Percentiles rank a stretch among this genome's conserved stretches.
Evolutionary conservation across 768 basidiomycete species (phyloP).

Genomic region (Atractiella rhizophila): DNA sequence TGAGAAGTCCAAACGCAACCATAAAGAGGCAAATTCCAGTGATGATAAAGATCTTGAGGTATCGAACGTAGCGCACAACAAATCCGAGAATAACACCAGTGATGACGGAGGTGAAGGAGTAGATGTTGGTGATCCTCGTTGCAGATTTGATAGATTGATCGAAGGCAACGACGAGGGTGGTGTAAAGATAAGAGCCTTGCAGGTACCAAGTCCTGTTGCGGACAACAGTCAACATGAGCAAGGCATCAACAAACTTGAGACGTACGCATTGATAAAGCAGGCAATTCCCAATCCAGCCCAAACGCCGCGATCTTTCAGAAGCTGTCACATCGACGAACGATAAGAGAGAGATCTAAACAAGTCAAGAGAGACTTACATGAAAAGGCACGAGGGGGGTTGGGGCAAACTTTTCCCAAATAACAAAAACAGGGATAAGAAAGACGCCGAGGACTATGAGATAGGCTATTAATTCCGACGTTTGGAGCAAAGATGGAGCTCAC

Average conservation of each 20-base stretch:
- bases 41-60: constrained; percentile 18
- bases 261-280: constrained; percentile 14
- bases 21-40: constrained; percentile 17
- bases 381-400: constrained; percentile 16
- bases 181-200: constrained; percentile 16
- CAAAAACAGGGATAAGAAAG: constrained; percentile 15
- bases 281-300: constrained; percentile 19
- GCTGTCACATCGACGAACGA: neutral
- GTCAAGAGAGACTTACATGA: neutral
- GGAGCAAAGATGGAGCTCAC: no score
- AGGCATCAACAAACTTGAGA: constrained; percentile 1
- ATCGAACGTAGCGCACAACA: constrained; percentile 16
- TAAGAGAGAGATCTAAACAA: neutral
- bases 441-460: constrained; percentile 20
- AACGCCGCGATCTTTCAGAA: constrained; percentile 18
- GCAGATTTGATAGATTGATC: constrained; percentile 15
- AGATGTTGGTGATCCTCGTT: constrained; percentile 17
- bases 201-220: constrained; percentile 13
- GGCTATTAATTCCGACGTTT: no score
- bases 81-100: constrained; percentile 18
- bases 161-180: constrained; percentile 18
- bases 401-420: constrained; percentile 16
- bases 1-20: constrained; percentile 18
- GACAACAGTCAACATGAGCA: constrained; percentile 6
- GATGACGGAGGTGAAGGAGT: constrained; percentile 18